Conservation (phyloP, 2,329 filamentous ascomycete species). For the Penicillium crustosum region DNA sequence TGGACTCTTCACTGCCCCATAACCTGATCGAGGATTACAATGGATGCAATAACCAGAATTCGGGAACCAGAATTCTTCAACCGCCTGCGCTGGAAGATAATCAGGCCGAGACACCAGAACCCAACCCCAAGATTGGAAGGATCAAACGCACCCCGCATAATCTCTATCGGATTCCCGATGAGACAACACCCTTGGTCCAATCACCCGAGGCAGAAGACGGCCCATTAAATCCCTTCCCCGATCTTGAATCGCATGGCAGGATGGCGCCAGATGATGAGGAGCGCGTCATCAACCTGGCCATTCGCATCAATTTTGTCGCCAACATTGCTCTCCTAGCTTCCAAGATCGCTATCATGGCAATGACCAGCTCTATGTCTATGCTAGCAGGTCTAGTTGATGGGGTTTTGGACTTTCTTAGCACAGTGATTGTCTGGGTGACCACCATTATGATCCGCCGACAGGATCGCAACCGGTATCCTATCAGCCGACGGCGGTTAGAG, state of each 20-base stretch:
- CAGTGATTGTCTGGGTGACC: slow-evolving; percentile 62
- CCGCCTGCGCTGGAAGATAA: slow-evolving; percentile 45
- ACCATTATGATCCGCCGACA: slow-evolving; percentile 59
- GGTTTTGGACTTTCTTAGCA: slow-evolving; percentile 66
- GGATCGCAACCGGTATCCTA: slow-evolving; percentile 63
- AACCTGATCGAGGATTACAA: slow-evolving; percentile 84
- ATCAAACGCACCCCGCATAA: slow-evolving; percentile 80
- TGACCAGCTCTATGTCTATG: slow-evolving; percentile 67
- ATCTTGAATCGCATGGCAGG: slow-evolving; percentile 45
- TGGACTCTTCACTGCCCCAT: slow-evolving; percentile 91
- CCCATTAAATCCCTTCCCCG: slow-evolving; percentile 39
- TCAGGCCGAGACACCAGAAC: slow-evolving; percentile 53
- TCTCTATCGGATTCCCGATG: slow-evolving; percentile 67
- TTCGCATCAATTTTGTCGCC: slow-evolving; percentile 79
- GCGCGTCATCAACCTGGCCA: slow-evolving; percentile 78
- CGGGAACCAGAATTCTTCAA: slow-evolving; percentile 30
- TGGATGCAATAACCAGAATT: slow-evolving; percentile 4
- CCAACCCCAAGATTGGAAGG: slow-evolving; percentile 28
- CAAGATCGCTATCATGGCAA: slow-evolving; percentile 73
- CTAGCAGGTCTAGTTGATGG: slow-evolving; percentile 67
- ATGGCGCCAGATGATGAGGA: slow-evolving; percentile 66
- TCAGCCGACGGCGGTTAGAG: slow-evolving; percentile 63
- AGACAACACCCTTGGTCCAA: slow-evolving; percentile 29
- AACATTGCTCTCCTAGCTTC: slow-evolving; percentile 73
- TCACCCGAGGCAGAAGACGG: slow-evolving; percentile 61